Evolutionary conservation across 2,329 filamentous ascomycete species (phyloP), one percentile per base, ranked within the genome.

Genomic region (Pseudopyrenochaeta lycopersici): DNA sequence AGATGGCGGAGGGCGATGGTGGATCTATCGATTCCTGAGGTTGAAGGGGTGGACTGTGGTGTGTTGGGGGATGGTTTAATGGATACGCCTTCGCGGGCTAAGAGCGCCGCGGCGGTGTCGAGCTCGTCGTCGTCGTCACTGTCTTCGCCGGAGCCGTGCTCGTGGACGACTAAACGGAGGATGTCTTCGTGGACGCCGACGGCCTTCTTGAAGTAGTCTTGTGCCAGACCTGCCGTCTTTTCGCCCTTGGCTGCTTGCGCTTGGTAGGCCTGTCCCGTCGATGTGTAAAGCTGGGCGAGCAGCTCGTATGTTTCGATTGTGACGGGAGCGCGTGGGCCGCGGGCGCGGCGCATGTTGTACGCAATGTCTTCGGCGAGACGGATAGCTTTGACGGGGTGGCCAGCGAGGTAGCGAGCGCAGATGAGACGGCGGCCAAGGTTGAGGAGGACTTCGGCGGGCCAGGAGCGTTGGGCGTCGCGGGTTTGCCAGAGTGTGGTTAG

Each of bases 281-380:
- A 71, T 5, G 80, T 82, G 73, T 81, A 84, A 1, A 85, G 74
- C 31, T 79, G 73, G 0, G 81, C 80, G 4, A 84, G 77, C 10
- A 84, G 71, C 58, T 79, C 78, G 55, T 77, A 81, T 60, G 81
- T 80, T 48, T 83, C 78, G 46, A 84, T 65, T 0, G 82, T 83
- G 23, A 79, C 73, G 0, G 75, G 74, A 39, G 82, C 77, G 7
- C 77, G 76, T 27, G 77, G 76, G 3, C 82, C 82, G 68, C 82
- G 81, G 5, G 82, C 81, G 18, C 82, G 80, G 10, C 80, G 80
- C 56, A 84, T 75, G 63, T 85, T 85, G 75, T 85, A 85, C 33
- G 80, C 80, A 51, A 85, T 83, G 63, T 82, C 80, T 62, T 82
- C 82, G 67, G 78, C 80, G 1, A 85, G 78, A 10, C 65, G 63